These are phyloP conservation scores for Claviceps quebecensis DNA, from an alignment of 2,329 filamentous ascomycete genomes.

Conservation along the genomic window DNA sequence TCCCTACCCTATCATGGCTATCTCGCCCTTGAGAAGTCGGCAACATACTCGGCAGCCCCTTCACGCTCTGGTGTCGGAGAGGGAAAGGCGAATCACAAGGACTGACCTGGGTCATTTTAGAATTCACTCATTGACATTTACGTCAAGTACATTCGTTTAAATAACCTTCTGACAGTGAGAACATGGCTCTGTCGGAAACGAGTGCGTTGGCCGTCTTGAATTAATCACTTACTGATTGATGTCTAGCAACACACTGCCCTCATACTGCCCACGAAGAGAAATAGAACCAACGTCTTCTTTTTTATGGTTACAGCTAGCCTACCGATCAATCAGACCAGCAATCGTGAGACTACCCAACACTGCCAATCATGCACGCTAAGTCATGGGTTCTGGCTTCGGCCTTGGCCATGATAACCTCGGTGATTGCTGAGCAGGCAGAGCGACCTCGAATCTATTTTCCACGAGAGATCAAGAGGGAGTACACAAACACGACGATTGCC, in stretches of 20 bases:
- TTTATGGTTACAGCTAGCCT: not conserved
- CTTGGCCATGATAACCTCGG: conserved; percentile 33
- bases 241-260: not conserved
- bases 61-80: not conserved
- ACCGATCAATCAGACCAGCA: not conserved
- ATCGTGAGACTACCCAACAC: not conserved
- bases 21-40: not conserved
- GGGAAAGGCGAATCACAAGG: not conserved
- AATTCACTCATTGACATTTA: conserved; percentile 36
- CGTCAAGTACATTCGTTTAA: conserved; percentile 50
- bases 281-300: not conserved
- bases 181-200: not conserved
- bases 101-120: conserved; percentile 10
- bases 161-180: conserved; percentile 32
- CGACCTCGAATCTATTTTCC: conserved; percentile 44
- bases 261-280: not conserved
- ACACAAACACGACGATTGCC: conserved; percentile 29
- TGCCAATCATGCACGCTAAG: conserved; percentile 33
- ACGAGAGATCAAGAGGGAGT: conserved; percentile 38
- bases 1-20: not conserved
- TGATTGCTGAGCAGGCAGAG: conserved; percentile 25
- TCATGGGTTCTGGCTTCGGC: conserved; percentile 33
- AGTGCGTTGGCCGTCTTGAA: not conserved
- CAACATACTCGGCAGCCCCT: not conserved
- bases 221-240: not conserved